phyloP scores from a whole-genome alignment of 2,329 filamentous ascomycete species.

The Trichoderma oligosporum region DNA sequence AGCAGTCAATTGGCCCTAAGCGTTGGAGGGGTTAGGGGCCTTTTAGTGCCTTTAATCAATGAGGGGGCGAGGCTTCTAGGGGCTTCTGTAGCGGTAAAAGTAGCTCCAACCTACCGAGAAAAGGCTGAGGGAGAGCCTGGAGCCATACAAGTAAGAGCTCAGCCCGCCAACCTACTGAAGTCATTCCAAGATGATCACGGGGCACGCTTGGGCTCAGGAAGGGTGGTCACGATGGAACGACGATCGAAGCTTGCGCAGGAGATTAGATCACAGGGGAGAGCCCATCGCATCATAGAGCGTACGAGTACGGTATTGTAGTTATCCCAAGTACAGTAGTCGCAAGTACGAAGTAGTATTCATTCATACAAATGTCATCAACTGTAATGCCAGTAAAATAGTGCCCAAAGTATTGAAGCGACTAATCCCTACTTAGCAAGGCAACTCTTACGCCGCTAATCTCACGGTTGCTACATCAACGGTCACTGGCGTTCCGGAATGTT shows the following conservation, averaged over 20 bases:
- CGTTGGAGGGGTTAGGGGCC: not conserved
- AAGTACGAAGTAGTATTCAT: too few species aligned
- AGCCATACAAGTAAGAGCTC: too few species aligned
- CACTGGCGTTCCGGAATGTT: too few species aligned
- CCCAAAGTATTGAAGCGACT: too few species aligned
- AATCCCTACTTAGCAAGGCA: too few species aligned
- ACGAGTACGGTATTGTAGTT: too few species aligned
- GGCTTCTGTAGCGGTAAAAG: not conserved
- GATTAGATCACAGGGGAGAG: slow-evolving; percentile 6
- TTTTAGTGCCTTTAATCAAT: slow-evolving; percentile 2
- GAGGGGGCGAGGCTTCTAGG: slow-evolving; percentile 5
- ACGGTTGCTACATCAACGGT: not conserved
- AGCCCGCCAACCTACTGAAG: too few species aligned
- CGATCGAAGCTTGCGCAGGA: slow-evolving; percentile 20
- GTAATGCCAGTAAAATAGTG: too few species aligned
- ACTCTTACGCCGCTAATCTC: not conserved
- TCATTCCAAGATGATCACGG: slow-evolving; percentile 12
- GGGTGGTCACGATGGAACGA: slow-evolving; percentile 16
- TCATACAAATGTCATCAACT: too few species aligned
- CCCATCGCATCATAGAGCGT: too few species aligned
- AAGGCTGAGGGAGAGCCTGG: too few species aligned
- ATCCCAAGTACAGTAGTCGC: too few species aligned
- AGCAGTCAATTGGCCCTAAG: not conserved
- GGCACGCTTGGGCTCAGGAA: not conserved
- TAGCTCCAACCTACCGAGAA: not conserved